Evolutionary conservation across 2,329 filamentous ascomycete genomes (phyloP), one percentile per base, ranked within the genome.

Genomic region (Fusarium sp.): DNA sequence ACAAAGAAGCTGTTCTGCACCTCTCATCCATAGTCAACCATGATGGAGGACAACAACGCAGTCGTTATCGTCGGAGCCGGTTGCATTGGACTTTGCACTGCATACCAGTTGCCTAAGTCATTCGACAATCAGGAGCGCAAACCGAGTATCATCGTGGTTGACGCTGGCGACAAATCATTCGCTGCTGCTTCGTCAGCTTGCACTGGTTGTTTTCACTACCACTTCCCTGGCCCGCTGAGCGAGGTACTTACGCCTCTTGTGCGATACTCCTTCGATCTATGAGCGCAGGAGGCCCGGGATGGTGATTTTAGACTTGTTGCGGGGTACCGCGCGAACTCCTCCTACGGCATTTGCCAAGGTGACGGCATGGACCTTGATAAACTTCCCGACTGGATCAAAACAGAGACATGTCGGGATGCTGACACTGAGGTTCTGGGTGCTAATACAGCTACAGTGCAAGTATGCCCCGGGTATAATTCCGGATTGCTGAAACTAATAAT

Each of bases 91-190:
- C 8, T 35, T 10, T 35, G 46, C 10, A 51, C 46, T 5, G n/a
- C 27, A 25, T 35, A 35, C 29, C 3, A 51, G 0, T 4, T 35
- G 21, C 15, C n/a, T 8, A 51, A 31, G 21, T n/a, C 45, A n/a
- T 16, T 48, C 10, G 21, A 8, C 5, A 4, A 16, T 4, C 15
- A 48, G 27, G 27, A 12, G 0, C 25, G 14, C 10, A n/a, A 31
- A 18, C 19, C 21, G 7, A 16, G 1, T 3, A 35, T 49, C n/a
- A 23, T 49, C 5, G 16, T 49, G 0, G n/a, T 25, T 3, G 46
- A 49, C 1, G 46, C 46, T 0, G 2, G 11, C 1, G 29, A 19
- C 4, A 19, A 5, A 23, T 29, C 46, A 23, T 35, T 51, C 11
- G 10, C n/a, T 7, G 29, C 29, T 18, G 46, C 46, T 51, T 51